Evolutionary conservation across 768 basidiomycete species (phyloP).

Genomic region (Termitomyces sp.): DNA sequence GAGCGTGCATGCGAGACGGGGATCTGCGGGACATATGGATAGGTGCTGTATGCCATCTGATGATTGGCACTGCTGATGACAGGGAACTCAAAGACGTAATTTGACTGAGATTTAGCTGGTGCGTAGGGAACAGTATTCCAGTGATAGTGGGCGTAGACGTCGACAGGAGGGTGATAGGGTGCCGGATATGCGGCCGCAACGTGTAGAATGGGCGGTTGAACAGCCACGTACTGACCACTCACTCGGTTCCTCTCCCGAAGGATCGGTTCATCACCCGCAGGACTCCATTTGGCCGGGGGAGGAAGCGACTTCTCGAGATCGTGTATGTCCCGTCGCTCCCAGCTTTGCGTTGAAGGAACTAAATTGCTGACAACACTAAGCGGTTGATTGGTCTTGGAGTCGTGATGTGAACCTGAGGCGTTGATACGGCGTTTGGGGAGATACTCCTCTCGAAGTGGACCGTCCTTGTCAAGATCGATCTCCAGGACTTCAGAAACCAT

Average conservation of each 20-base stretch:
- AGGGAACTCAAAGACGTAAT: slow-evolving; percentile 38
- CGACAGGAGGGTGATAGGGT: slow-evolving; percentile 32
- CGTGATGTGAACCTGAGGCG: slow-evolving; percentile 26
- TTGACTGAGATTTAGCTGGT: slow-evolving; percentile 36
- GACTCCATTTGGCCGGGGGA: slow-evolving; percentile 81
- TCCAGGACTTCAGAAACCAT: slow-evolving; percentile 53
- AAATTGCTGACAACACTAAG: slow-evolving; percentile 9
- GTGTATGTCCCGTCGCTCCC: slow-evolving; percentile 17
- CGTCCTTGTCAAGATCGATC: slow-evolving; percentile 82
- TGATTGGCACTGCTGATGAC: slow-evolving; percentile 30
- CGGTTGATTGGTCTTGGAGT: slow-evolving; percentile 16
- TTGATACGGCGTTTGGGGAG: slow-evolving; percentile 67
- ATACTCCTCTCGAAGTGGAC: slow-evolving; percentile 80
- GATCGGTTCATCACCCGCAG: slow-evolving; percentile 76
- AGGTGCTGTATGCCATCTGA: slow-evolving; percentile 34
- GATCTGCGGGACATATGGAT: slow-evolving; percentile 35
- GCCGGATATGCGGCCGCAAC: slow-evolving; percentile 36
- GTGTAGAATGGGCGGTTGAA: slow-evolving; percentile 48
- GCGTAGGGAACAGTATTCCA: slow-evolving; percentile 39
- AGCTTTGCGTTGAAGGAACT: slow-evolving; percentile 11
- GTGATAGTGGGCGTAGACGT: slow-evolving; percentile 34
- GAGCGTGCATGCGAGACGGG: slow-evolving; percentile 51
- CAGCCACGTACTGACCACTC: slow-evolving; percentile 63
- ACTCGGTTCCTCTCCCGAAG: slow-evolving; percentile 49
- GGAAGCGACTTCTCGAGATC: slow-evolving; percentile 43